phyloP scores from a whole-genome alignment of 164 flowering plant species.

The Nymphaea colorata region DNA sequence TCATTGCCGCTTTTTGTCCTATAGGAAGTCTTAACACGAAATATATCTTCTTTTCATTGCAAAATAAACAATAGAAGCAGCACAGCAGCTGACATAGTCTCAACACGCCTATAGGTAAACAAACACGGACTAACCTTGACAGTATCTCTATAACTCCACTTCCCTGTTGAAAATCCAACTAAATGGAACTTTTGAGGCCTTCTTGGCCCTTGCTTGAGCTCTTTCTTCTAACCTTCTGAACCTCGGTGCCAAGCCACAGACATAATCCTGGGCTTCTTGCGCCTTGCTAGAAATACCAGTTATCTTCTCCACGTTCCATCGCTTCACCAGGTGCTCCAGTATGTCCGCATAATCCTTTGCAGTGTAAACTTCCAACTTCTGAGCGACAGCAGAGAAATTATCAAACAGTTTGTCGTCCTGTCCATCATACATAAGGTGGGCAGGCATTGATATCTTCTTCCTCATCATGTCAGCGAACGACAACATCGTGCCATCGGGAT shows the following conservation, averaged over 20 bases:
- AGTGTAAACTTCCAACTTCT: conserved; percentile 53
- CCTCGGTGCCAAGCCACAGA: conserved; percentile 46
- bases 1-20: background rate
- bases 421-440: conserved; percentile 52
- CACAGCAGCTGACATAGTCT: background rate
- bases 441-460: conserved; percentile 56
- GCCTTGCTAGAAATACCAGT: conserved; percentile 62
- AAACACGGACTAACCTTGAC: conserved; percentile 6
- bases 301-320: conserved; percentile 51
- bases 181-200: conserved; percentile 29
- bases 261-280: conserved; percentile 50
- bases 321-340: conserved; percentile 51
- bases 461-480: conserved; percentile 56
- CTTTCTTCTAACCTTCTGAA: conserved; percentile 42
- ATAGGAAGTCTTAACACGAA: background rate
- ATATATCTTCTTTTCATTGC: background rate
- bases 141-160: conserved; percentile 25
- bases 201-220: conserved; percentile 29
- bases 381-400: conserved; percentile 57
- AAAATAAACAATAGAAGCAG: background rate
- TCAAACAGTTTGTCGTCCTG: conserved; percentile 39
- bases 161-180: conserved; percentile 59
- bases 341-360: conserved; percentile 59
- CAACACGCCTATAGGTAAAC: background rate
- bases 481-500: conserved; percentile 48